These are phyloP conservation scores for Mortierella sp. DNA, from an alignment of 371 early-diverging fungal genomes.

Conservation along the genomic window DNA sequence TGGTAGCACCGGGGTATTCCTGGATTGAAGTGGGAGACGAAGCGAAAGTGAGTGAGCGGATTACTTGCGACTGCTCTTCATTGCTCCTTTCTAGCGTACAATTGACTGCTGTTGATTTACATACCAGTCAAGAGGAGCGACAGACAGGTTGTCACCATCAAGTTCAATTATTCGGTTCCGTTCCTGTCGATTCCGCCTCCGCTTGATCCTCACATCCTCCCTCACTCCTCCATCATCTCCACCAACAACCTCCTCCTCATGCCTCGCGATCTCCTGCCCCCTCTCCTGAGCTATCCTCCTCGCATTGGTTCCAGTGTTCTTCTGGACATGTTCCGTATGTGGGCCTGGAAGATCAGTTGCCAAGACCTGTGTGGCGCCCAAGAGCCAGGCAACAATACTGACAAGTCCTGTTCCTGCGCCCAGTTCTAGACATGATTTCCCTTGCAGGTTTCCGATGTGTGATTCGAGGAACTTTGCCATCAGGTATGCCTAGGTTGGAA, in stretches of 20 bases:
- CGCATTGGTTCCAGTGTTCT: slow-evolving; percentile 28
- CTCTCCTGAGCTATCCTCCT: slow-evolving; percentile 22
- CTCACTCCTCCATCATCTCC: not conserved
- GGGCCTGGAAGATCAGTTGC: slow-evolving; percentile 55
- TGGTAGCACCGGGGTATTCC: slow-evolving; percentile 35
- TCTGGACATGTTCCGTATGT: slow-evolving; percentile 44
- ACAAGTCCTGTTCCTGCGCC: slow-evolving; percentile 63
- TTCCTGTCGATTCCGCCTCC: slow-evolving; percentile 15
- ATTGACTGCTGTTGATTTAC: not conserved
- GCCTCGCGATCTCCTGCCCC: slow-evolving; percentile 1
- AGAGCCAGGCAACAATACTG: slow-evolving; percentile 56
- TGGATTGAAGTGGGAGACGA: not conserved
- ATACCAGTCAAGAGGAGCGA: slow-evolving; percentile 48
- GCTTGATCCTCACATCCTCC: slow-evolving; percentile 6
- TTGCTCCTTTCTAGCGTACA: not conserved
- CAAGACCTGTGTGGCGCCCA: slow-evolving; percentile 38
- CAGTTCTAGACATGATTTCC: slow-evolving; percentile 57
- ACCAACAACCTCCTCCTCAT: not conserved
- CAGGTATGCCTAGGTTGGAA: slow-evolving; percentile 44
- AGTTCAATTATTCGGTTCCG: slow-evolving; percentile 5
- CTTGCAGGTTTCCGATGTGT: slow-evolving; percentile 35
- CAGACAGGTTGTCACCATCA: slow-evolving; percentile 19
- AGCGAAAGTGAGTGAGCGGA: not conserved
- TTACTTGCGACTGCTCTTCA: too few relatives aligned
- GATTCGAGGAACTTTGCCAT: slow-evolving; percentile 47